Conservation (phyloP, 305 asterid genomes). For the Fraxinus platypoda region DNA sequence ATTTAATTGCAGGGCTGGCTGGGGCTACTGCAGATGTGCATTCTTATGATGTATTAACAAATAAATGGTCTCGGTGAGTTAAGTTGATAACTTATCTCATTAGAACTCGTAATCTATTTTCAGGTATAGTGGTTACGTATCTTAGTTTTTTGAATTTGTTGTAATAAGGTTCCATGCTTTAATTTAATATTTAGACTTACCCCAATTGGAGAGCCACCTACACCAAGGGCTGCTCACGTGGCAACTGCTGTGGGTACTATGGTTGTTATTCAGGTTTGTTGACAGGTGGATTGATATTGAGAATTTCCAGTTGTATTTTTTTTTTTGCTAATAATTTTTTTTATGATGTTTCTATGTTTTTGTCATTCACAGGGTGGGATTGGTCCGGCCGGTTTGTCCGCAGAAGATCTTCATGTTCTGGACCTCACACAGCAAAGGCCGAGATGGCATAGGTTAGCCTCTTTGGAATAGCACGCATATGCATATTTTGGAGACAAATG, state of each 20-base stretch:
- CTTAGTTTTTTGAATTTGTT: conserved; percentile 11
- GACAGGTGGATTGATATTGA: conserved; percentile 14
- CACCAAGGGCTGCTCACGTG: conserved; percentile 99
- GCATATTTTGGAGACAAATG: neutral
- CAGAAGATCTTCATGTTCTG: conserved; percentile 98
- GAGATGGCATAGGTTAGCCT: conserved; percentile 89
- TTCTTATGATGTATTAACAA: conserved; percentile 78
- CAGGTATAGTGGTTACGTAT: conserved; percentile 5
- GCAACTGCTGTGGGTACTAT: conserved; percentile 98
- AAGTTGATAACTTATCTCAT: neutral
- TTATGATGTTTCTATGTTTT: conserved; percentile 2
- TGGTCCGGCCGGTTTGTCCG: conserved; percentile 98
- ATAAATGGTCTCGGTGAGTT: conserved; percentile 93
- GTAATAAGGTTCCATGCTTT: conserved; percentile 14
- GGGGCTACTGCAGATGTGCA: conserved; percentile 99
- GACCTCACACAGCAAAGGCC: conserved; percentile 96
- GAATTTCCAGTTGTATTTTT: neutral
- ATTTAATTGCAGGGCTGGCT: conserved; percentile 75
- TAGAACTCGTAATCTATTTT: neutral
- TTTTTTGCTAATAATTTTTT: neutral
- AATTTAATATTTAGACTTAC: conserved; percentile 52
- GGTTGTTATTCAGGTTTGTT: conserved; percentile 95
- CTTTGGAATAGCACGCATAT: conserved; percentile 8
- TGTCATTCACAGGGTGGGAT: conserved; percentile 78
- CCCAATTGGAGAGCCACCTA: conserved; percentile 98